Base-by-base conservation (phyloP, 2,329 filamentous ascomycete species). In the Fusarium chlamydosporum region DNA sequence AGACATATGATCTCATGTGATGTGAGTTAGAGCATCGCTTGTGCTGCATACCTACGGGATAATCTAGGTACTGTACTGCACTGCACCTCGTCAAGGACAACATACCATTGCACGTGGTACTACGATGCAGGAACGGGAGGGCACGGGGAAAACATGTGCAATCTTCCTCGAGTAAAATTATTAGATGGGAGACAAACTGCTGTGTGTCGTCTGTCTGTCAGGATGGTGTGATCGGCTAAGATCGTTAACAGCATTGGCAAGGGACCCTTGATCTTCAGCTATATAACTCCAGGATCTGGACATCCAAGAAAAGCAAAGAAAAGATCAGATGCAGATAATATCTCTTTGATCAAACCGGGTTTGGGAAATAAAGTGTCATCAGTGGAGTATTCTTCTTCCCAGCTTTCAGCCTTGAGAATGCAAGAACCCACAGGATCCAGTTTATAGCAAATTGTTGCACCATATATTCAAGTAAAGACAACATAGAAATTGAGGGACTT, bases 181-280 rank as follows among this genome's bases (percentile, higher is more conserved):
- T 34, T 34, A 42, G 45, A 23, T 38, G 34, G 18, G 34, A 51
- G 34, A 51, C 47, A 50, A 50, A 13, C 16, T 35, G 34, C 23
- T 51, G 23, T 51, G 33, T 51, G 37, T 37, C 12, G 23, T 51
- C 47, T 51, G 37, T 37, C 12, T 64, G 35, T 15, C 43, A 18
- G 53, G 61, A 72, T 56, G 35, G 26, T 51, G 34, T 47, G 62
- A 67, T 70, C 61, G 70, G 61, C 64, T 65, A 47, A 71, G 64
- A 63, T 61, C 56, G 60, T 34, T 66, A 33, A 35, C 23, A 29
- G 12, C 12, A 64, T 62, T 66, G 50, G 35, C 70, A 74, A 64
- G 65, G 72, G 61, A 64, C 71, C 65, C 72, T 64, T 55, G 65
- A 68, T 72, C 67, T 70, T 64, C 67, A 54, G 56, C 56, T 18